Evolutionary conservation across 108 stramenopile species (phyloP), one percentile per base, ranked within the genome.

Genomic region (Nitzschia sp.): DNA sequence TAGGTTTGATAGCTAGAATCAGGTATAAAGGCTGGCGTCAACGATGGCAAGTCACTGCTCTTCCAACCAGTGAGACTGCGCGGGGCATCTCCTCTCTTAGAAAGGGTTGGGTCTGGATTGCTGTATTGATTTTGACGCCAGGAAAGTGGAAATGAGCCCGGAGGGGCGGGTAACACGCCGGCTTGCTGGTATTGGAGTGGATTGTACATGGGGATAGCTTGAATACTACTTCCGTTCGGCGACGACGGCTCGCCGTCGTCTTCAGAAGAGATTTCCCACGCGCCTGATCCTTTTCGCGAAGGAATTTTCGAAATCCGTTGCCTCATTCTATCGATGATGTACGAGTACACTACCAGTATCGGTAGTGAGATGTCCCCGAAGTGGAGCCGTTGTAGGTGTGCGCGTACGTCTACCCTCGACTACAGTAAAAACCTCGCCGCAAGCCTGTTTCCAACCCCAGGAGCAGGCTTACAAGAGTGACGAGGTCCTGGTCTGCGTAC

Each of bases 171-270:
- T n/a, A n/a, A n/a, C n/a, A 29, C 11, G 21, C 28, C 52, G 3
- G 45, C 22, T n/a, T 23, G 11, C 9, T 33, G 54, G 48, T 59
- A 66, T 8, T 60, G 48, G 9, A 60, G 57, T 9, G 73, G 73
- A 54, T 75, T 67, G 73, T 75, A 75, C 73, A 68, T 75, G 35
- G 66, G 73, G 23, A 72, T 35, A 52, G 44, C 26, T 21, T 58
- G 57, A 9, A 65, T 5, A 1, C 5, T 32, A 31, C 50, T 52
- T 0, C n/a, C 47, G 30, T 2, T 52, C 13, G 3, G 22, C 15
- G 56, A 30, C 2, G 13, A 11, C 36, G 11, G 9, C 6, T 38
- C 29, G 15, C 35, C 9, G 34, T 35, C 36, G 13, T 41, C 59
- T 34, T 34, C 48, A 8, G 48, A 61, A 22, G 60, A 45, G 4